These are phyloP conservation scores for Cordyceps cateniannulata DNA, from an alignment of 2,329 filamentous ascomycete genomes.

Conservation along the genomic window DNA sequence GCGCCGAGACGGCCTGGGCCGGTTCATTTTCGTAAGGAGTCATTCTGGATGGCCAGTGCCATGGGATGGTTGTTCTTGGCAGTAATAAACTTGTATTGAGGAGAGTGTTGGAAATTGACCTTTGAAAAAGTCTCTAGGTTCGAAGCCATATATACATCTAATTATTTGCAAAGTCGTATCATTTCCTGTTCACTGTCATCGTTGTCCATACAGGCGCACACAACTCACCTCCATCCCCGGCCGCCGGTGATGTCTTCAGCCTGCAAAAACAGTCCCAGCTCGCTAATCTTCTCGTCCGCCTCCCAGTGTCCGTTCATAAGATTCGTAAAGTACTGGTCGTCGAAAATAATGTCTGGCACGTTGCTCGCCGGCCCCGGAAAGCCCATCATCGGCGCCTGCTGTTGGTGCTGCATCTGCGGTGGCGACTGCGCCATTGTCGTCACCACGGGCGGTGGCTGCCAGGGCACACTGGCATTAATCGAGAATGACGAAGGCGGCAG, in stretches of 20 bases:
- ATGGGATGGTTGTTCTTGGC: no score
- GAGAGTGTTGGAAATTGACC: no score
- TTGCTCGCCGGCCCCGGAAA: not conserved
- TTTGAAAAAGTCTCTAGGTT: no score
- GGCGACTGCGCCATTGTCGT: not conserved
- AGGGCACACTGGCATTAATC: conserved; percentile 1
- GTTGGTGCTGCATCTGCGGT: not conserved
- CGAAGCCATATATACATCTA: not conserved
- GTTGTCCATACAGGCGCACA: not conserved
- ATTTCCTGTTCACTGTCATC: not conserved
- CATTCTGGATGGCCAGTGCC: not conserved
- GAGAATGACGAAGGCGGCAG: not conserved
- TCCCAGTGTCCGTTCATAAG: conserved; percentile 30
- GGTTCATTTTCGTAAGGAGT: conserved; percentile 8
- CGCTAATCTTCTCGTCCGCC: conserved; percentile 28
- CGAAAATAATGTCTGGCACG: conserved; percentile 22
- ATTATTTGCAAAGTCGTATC: not conserved
- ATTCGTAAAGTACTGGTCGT: conserved; percentile 29
- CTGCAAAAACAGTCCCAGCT: conserved; percentile 26
- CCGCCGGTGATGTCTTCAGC: not conserved
- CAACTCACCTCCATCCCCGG: not conserved
- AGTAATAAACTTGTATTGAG: no score
- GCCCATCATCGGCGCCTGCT: not conserved
- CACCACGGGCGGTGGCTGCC: not conserved
- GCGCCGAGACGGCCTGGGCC: not conserved